Conservation (phyloP, 176 grass and related monocot species). For the Oryza longistaminata region DNA sequence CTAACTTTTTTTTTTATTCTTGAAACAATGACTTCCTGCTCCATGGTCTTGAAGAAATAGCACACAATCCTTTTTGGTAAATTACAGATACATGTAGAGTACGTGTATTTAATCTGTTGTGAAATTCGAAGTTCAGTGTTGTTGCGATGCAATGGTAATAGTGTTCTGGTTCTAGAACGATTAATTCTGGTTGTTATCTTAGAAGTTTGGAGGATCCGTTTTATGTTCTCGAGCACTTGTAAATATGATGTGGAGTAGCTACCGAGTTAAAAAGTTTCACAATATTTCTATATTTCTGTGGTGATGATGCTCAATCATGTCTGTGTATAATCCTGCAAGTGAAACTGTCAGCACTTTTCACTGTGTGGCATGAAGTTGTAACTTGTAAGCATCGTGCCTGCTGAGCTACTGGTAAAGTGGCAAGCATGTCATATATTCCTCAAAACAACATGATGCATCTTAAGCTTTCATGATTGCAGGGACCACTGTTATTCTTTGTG, state of each 20-base stretch:
- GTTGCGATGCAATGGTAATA: neutral
- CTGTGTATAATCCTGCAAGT: neutral
- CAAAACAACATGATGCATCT: constrained; percentile 23
- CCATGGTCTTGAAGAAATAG: too few relatives aligned
- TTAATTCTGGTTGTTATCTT: neutral
- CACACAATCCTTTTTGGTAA: neutral
- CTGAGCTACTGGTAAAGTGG: neutral
- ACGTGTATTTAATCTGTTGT: neutral
- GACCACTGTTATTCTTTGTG: constrained; percentile 87
- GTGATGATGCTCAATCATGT: neutral
- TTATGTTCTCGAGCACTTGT: neutral
- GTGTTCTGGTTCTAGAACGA: neutral
- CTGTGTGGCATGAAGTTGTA: neutral
- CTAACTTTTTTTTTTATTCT: too few relatives aligned
- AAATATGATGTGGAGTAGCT: neutral
- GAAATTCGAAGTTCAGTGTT: neutral
- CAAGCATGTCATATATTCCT: neutral
- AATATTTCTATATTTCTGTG: neutral
- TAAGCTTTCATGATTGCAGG: constrained; percentile 49
- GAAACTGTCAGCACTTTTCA: neutral
- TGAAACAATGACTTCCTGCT: neutral
- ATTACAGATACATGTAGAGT: neutral
- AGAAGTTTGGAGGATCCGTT: neutral
- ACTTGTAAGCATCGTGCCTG: neutral
- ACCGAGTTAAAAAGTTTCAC: neutral